Evolutionary conservation across 1,139 yeast species (phyloP), one percentile per base, ranked within the genome.

Genomic region (Nadsonia commutata): DNA sequence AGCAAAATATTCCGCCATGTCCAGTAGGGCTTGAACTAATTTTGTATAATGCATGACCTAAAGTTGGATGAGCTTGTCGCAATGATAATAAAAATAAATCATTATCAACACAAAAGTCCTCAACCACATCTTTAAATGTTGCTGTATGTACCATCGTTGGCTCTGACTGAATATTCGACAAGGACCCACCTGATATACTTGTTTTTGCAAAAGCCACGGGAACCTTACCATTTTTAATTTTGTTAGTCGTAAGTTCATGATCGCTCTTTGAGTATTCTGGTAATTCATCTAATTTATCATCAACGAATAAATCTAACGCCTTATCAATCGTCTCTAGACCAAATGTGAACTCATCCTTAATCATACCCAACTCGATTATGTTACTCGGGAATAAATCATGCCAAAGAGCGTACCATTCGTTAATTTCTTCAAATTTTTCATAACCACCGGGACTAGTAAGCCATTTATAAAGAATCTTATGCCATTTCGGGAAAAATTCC

Each of bases 71-170:
- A 2, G 64, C 56, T 31, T 45, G 49, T 19, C 57, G 52, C 36
- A 53, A 44, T 1, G 68, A 64, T 2, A 59, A 41, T 16, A 70
- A 52, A 31, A 69, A 56, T 33, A 65, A 50, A 42, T 63, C 64
- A 44, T 64, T 56, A 7, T 53, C 53, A 16, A 57, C 48, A 43
- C 73, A 68, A 46, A 54, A 65, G 9, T 64, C 72, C 44, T 72
- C 75, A 8, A 76, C 66, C 22, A 75, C 69, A 22, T 73, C 76
- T 46, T 64, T 70, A 52, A 72, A 70, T 0, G 74, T 43, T n/a
- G n/a, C n/a, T n/a, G n/a, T n/a, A n/a, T n/a, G n/a, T n/a, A n/a
- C n/a, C 33, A 27, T 27, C 13, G 9, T 13, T 27, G n/a, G 5
- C 16, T 27, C 16, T 27, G 33, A 6, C 16, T 27, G 8, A 11